Conservation (phyloP, 2,329 filamentous ascomycete genomes). For the Exserohilum turcica region DNA sequence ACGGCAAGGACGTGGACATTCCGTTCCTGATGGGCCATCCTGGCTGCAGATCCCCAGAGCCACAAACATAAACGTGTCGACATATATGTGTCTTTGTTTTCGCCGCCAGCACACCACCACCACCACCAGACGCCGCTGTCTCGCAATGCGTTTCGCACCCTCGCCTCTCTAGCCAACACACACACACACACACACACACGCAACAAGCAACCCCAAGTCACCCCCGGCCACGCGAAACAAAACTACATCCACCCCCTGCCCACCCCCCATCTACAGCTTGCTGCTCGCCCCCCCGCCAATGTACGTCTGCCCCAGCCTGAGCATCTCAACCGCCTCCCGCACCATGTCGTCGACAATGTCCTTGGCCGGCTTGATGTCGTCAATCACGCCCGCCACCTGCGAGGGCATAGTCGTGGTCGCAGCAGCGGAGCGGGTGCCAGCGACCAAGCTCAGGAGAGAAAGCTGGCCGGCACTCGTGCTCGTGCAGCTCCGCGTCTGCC, state of each 20-base stretch:
- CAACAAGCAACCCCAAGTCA: not conserved
- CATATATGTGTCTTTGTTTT: too few species aligned
- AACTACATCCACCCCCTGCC: not conserved
- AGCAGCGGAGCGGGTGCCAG: not conserved
- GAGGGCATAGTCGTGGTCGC: constrained; percentile 17
- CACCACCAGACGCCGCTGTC: not conserved
- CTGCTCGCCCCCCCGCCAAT: constrained; percentile 37
- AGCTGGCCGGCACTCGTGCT: constrained; percentile 4
- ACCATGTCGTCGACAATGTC: constrained; percentile 94
- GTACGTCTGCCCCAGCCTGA: constrained; percentile 45
- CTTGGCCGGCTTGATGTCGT: constrained; percentile 76
- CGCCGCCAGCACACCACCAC: not conserved
- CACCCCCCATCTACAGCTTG: constrained; percentile 35
- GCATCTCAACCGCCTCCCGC: constrained; percentile 46
- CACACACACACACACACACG: not conserved
- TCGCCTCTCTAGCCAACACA: not conserved
- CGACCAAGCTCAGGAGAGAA: constrained; percentile 23
- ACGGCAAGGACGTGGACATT: constrained; percentile 79
- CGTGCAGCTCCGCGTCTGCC: constrained; percentile 5
- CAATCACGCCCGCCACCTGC: constrained; percentile 78
- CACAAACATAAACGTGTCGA: not conserved
- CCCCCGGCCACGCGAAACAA: not conserved
- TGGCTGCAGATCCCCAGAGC: constrained; percentile 31
- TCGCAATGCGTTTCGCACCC: too few species aligned
- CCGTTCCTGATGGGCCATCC: constrained; percentile 89